phyloP scores from a whole-genome alignment of 257 asterid species.

The Nicotiana obtusifolia region DNA sequence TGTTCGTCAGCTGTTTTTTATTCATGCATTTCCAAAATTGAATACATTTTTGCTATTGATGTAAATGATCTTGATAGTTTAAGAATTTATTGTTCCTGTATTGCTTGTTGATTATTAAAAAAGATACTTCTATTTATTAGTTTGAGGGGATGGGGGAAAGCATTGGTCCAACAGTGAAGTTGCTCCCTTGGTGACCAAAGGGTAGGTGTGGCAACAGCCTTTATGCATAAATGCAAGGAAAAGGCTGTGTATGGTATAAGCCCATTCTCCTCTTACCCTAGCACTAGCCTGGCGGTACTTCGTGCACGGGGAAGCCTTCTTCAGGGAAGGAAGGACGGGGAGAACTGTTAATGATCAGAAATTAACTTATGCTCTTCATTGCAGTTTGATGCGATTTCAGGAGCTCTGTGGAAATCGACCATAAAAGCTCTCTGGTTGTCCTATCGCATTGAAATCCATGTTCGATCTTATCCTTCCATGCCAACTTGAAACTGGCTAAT shows the following conservation, averaged over 20 bases:
- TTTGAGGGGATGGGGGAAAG: background rate
- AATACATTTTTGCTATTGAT: background rate
- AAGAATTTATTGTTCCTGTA: background rate
- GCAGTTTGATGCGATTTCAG: conserved; percentile 64
- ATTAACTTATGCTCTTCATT: conserved; percentile 15
- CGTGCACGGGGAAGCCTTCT: background rate
- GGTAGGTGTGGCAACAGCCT: background rate
- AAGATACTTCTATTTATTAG: background rate
- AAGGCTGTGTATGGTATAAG: background rate
- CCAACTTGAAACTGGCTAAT: background rate
- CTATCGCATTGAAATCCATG: background rate
- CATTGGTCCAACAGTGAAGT: background rate
- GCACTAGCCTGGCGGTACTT: background rate
- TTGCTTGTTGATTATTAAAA: background rate
- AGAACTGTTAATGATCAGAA: background rate
- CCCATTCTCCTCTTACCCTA: background rate
- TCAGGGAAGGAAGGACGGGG: background rate
- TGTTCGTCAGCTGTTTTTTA: background rate
- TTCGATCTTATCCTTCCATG: background rate
- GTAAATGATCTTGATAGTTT: background rate
- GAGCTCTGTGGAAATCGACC: conserved; percentile 38
- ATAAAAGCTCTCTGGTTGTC: background rate
- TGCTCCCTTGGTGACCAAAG: background rate
- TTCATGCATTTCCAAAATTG: background rate
- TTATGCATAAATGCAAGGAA: background rate